Evolutionary conservation across 345 rosid species (phyloP).

Genomic region (Eucalyptus albens): DNA sequence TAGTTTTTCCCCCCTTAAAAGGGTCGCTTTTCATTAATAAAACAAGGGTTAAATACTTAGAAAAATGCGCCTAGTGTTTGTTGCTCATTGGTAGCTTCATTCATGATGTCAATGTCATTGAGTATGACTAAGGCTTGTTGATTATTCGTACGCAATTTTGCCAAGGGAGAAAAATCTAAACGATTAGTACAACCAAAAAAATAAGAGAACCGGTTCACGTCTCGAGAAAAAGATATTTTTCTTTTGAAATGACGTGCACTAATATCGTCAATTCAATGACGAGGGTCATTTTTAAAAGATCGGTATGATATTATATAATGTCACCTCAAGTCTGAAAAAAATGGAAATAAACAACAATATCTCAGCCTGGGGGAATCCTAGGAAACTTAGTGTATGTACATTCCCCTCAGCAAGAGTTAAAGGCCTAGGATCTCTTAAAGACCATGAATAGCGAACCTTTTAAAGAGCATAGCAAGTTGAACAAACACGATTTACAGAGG

Average conservation of each 20-base stretch:
- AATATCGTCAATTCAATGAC: background rate
- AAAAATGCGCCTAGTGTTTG: background rate
- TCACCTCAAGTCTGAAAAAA: background rate
- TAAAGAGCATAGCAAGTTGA: background rate
- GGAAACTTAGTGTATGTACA: background rate
- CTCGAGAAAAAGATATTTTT: too few species aligned
- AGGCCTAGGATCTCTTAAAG: background rate
- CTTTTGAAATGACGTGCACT: background rate
- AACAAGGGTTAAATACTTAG: background rate
- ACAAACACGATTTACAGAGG: background rate
- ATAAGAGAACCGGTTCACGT: background rate
- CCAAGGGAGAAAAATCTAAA: background rate
- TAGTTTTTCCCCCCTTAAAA: too few species aligned
- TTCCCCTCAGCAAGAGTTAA: background rate
- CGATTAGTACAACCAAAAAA: background rate
- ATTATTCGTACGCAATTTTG: background rate
- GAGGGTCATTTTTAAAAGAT: background rate
- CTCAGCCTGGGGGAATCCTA: background rate
- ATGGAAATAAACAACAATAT: background rate
- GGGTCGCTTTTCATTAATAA: too few species aligned
- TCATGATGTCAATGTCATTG: slow-evolving; percentile 10
- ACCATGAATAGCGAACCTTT: background rate
- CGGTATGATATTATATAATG: background rate
- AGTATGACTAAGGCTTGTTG: background rate
- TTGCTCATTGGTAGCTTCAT: slow-evolving; percentile 4